Evolutionary conservation across 169 alveolate species (phyloP).

Genomic region (Cyclospora cayetanensis): DNA sequence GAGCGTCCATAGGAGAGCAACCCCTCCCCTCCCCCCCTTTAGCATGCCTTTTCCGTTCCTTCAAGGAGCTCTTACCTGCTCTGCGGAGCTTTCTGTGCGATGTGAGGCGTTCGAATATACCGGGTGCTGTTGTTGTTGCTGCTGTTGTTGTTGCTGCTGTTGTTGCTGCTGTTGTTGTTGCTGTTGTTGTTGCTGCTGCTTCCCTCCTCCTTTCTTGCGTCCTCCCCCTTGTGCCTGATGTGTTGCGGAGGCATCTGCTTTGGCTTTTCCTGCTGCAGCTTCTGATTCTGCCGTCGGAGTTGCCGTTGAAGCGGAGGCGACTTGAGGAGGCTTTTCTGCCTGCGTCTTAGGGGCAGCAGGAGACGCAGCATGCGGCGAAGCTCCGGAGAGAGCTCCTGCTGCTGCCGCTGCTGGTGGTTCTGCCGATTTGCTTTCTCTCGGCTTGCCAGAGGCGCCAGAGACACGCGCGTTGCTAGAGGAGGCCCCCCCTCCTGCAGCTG

Average conservation of each 20-base stretch:
- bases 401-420: not conserved
- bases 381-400: too few species aligned
- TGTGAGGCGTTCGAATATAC: too few species aligned
- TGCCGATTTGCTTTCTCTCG: too few species aligned
- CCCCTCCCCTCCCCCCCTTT: too few species aligned
- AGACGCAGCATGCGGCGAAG: too few species aligned
- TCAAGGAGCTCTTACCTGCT: too few species aligned
- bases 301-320: not conserved
- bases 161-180: not conserved
- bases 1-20: too few species aligned
- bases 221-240: too few species aligned
- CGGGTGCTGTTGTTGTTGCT: not conserved
- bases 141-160: constrained; percentile 28
- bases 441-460: not conserved
- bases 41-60: too few species aligned
- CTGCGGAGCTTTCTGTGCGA: too few species aligned
- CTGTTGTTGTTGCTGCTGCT: not conserved
- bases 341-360: too few species aligned
- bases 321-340: too few species aligned
- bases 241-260: not conserved
- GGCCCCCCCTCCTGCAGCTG: not conserved
- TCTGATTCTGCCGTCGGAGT: not conserved
- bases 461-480: not conserved
- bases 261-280: not conserved
- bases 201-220: not conserved